Evolutionary conservation across 352 stramenopile genomes (phyloP), one percentile per base, ranked within the genome.

Genomic region (Pythium brachiatum): DNA sequence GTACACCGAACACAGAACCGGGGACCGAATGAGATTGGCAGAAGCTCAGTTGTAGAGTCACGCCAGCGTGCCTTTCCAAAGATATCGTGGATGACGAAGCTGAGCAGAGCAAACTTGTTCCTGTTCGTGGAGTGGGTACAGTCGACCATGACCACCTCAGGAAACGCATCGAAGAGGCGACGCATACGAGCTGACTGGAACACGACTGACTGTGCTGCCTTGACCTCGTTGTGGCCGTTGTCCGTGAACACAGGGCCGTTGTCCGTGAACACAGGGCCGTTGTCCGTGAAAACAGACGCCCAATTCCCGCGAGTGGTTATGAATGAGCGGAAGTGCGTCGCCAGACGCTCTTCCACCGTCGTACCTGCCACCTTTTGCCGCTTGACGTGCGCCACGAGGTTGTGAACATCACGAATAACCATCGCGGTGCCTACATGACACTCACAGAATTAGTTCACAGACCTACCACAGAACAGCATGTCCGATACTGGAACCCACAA

Each of bases 71-170:
- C 51, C 51, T 57, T 57, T 27, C 32, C 51, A 47, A 57, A 57
- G 3, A 57, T 1, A 20, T 57, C 51, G 8, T 57, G 51, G 11
- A 47, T 11, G 12, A 57, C 31, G 29, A 57, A 57, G 23, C 51
- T 57, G 21, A 57, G 20, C 31, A 57, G 21, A 1, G 12, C 8
- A 20, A 57, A 57, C 51, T 47, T 47, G 31, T 47, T 57, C 32
- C 18, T 2, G 51, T 57, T 57, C 4, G 51, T 57, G 20, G 13
- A 9, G 20, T 21, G 32, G 1, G 51, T 57, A 7, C 7, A 46
- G 51, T 57, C 51, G 20, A 57, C 20, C 51, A 57, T 57, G 5
- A 57, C 51, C 3, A 47, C 51, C 20, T 57, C 51, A 8, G 51
- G 51, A 12, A 34, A 46, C n/a, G 51, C 51, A 9, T 12, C 3